These are phyloP conservation scores for Metschnikowia noctiluminum DNA, from an alignment of 805 yeast genomes.

Conservation along the genomic window DNA sequence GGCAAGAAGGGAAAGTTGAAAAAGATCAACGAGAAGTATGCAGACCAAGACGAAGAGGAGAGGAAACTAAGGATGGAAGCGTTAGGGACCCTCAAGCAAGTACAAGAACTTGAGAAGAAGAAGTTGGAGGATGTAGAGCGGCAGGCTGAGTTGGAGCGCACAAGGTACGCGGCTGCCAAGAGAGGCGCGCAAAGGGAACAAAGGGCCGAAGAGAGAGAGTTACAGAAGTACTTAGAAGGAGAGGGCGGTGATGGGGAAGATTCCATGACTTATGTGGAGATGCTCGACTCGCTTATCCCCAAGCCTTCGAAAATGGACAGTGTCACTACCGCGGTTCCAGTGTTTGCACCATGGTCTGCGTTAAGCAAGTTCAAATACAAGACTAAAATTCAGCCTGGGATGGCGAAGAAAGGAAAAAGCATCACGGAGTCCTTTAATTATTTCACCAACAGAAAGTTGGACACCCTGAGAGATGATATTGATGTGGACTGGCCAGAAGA, in stretches of 20 bases:
- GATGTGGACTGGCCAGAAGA: conserved; percentile 73
- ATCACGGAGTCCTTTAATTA: conserved; percentile 62
- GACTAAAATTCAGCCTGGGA: conserved; percentile 76
- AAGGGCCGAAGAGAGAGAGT: conserved; percentile 43
- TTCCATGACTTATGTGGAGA: conserved; percentile 34
- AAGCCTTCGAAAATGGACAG: conserved; percentile 50
- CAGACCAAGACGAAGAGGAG: conserved; percentile 91
- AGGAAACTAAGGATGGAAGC: conserved; percentile 70
- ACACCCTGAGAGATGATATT: conserved; percentile 39
- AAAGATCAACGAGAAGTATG: conserved; percentile 79
- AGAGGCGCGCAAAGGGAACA: conserved; percentile 40
- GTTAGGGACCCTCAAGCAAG: conserved; percentile 75
- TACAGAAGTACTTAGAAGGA: conserved; percentile 37
- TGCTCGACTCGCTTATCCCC: conserved; percentile 43
- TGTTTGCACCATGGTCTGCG: conserved; percentile 92
- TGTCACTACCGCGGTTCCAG: conserved; percentile 66
- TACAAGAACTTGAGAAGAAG: conserved; percentile 26
- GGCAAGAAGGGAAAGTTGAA: conserved; percentile 85
- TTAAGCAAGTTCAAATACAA: conserved; percentile 72
- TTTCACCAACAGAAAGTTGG: conserved; percentile 50
- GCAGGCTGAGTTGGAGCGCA: conserved; percentile 21
- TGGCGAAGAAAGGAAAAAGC: conserved; percentile 84
- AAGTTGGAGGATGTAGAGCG: conserved; percentile 16
- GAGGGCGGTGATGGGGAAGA: conserved; percentile 30
- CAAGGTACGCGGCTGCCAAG: conserved; percentile 32